A percentile compares a stretch with the other conserved stretches of the same genome.
Conservation (phyloP, 2,329 filamentous ascomycete genomes). For the Ceratocystis papillata region DNA sequence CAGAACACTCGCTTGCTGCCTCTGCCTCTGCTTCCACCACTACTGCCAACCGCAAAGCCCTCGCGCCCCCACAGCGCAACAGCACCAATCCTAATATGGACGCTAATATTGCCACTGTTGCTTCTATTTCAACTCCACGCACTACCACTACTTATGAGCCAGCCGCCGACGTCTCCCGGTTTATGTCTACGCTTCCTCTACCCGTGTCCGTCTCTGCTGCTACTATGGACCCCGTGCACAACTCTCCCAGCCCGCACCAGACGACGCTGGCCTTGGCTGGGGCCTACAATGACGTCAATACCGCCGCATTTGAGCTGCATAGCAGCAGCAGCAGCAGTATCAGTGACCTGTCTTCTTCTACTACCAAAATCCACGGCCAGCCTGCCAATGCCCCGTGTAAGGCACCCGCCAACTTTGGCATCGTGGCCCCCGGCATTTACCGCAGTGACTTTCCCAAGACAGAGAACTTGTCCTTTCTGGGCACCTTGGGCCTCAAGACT, state of each 20-base stretch:
- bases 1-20: background rate
- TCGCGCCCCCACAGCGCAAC: background rate
- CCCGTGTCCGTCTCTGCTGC: background rate
- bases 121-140: background rate
- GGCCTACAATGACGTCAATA: background rate
- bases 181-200: background rate
- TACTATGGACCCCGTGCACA: background rate
- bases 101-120: background rate
- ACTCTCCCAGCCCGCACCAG: background rate
- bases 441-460: conserved; percentile 68
- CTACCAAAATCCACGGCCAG: background rate
- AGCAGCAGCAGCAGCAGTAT: background rate
- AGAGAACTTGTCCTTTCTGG: conserved; percentile 60
- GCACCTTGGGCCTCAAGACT: conserved; percentile 59
- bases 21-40: background rate
- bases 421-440: conserved; percentile 63
- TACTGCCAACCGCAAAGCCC: background rate
- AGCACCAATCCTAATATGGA: background rate
- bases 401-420: conserved; percentile 61
- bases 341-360: background rate
- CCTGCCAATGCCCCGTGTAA: conserved; percentile 20
- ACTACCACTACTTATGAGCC: background rate
- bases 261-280: background rate
- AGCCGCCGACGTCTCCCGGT: background rate
- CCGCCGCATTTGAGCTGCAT: background rate